Evolutionary conservation across 2,329 filamentous ascomycete species (phyloP).

Genomic region (Daldinia sp.): DNA sequence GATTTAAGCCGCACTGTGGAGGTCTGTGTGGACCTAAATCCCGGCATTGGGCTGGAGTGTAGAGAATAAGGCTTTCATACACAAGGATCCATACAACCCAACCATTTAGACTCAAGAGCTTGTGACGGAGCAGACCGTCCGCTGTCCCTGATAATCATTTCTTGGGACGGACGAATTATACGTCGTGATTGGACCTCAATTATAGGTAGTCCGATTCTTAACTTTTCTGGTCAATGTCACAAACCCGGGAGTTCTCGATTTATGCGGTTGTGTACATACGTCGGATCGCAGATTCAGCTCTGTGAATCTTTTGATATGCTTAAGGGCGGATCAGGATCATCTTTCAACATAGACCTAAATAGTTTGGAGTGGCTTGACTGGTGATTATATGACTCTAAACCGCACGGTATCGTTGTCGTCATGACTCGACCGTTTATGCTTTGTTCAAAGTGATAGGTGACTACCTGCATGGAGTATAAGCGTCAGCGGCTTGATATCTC

Average conservation of each 20-base stretch:
- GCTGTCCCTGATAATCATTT: conserved; percentile 1
- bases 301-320: neutral
- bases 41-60: neutral
- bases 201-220: neutral
- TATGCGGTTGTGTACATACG: neutral
- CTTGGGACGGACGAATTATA: neutral
- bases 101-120: neutral
- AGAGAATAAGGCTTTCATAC: neutral
- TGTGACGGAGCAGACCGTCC: conserved; percentile 8
- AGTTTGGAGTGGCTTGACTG: conserved; percentile 15
- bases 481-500: conserved; percentile 1
- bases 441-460: conserved; percentile 2
- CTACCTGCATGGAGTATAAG: neutral
- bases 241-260: neutral
- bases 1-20: conserved; percentile 10
- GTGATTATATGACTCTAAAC: conserved; percentile 24
- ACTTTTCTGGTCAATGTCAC: neutral
- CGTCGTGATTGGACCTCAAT: neutral
- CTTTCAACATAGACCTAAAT: conserved; percentile 5
- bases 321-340: neutral
- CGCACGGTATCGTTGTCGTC: conserved; percentile 32
- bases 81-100: neutral
- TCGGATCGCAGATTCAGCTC: neutral
- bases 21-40: neutral
- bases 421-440: conserved; percentile 24